These are phyloP conservation scores for Psilocybe mexicana DNA, from an alignment of 1,284 basidiomycete genomes.

Conservation along the genomic window DNA sequence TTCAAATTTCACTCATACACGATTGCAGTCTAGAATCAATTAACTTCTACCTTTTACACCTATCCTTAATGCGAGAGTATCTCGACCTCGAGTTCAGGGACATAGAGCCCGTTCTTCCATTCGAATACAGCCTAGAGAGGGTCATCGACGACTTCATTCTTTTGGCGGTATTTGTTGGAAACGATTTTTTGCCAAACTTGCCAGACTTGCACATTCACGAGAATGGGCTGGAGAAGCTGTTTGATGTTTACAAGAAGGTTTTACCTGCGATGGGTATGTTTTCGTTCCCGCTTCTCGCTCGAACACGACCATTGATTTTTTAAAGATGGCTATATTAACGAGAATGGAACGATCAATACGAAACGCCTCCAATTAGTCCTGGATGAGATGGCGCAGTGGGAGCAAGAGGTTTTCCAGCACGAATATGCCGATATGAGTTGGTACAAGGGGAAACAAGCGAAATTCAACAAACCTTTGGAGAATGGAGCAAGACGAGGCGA, in stretches of 20 bases:
- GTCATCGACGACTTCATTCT: constrained; percentile 98
- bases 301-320: constrained; percentile 1
- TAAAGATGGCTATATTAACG: constrained; percentile 91
- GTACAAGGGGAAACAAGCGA: constrained; percentile 87
- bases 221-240: constrained; percentile 90
- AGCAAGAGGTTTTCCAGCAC: constrained; percentile 88
- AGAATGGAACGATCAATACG: constrained; percentile 82
- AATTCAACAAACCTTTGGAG: constrained; percentile 65
- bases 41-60: constrained; percentile 94
- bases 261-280: constrained; percentile 76
- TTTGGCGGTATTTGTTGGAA: constrained; percentile 95
- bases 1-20: not conserved
- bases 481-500: constrained; percentile 47
- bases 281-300: not conserved
- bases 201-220: constrained; percentile 98
- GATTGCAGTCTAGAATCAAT: constrained; percentile 74
- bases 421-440: constrained; percentile 88
- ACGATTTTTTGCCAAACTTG: constrained; percentile 96
- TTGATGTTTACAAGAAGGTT: constrained; percentile 93
- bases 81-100: constrained; percentile 92
- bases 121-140: constrained; percentile 75
- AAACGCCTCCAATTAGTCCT: constrained; percentile 85
- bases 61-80: constrained; percentile 95
- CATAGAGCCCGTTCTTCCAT: constrained; percentile 47
- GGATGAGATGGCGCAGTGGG: constrained; percentile 86